Evolutionary conservation across 352 stramenopile species (phyloP), one percentile per base, ranked within the genome.

Genomic region (Aphanomyces cochlioides): DNA sequence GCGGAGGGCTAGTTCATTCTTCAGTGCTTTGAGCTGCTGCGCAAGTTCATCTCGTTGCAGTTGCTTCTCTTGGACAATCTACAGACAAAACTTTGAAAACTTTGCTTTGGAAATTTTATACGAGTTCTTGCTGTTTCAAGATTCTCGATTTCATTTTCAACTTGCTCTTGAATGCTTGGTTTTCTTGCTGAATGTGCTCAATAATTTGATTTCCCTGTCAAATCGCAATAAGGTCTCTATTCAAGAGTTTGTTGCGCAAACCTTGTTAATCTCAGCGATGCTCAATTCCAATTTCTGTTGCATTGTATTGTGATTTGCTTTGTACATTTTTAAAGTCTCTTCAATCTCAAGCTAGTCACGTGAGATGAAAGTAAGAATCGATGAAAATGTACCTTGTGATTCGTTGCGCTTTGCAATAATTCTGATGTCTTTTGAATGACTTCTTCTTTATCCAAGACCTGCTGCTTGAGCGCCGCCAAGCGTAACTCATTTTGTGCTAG

Each of bases 251-350:
- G 1, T 28, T 2, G 28, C 2, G 28, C 28, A 28, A 28, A 28
- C 87, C 85, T 96, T 96, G 72, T 96, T 96, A 77, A 96, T 96
- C 61, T 96, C 89, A 13, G 85, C 86, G 58, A 96, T 93, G 67
- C 88, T 96, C 28, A 95, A 54, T 63, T 96, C 87, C 2, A 96
- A 76, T 66, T 96, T 96, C 56, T 93, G 85, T 71, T 96, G 87
- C 15, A 96, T 75, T 0, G 78, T 87, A 37, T 76, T 76, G 66
- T 93, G 84, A 60, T 94, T 95, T 60, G 92, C 84, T 15, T 90
- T 88, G 72, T 96, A 96, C 82, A 92, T 83, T 50, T 90, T 88
- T 28, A 95, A 69, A 21, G 88, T 93, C 7, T 96, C 87, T 54
- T 96, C 89, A 15, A 96, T 78, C 58, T 93, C 84, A 58, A 90